These are phyloP conservation scores for Colletotrichum paranaense DNA, from an alignment of 2,329 filamentous ascomycete species.

Conservation along the genomic window DNA sequence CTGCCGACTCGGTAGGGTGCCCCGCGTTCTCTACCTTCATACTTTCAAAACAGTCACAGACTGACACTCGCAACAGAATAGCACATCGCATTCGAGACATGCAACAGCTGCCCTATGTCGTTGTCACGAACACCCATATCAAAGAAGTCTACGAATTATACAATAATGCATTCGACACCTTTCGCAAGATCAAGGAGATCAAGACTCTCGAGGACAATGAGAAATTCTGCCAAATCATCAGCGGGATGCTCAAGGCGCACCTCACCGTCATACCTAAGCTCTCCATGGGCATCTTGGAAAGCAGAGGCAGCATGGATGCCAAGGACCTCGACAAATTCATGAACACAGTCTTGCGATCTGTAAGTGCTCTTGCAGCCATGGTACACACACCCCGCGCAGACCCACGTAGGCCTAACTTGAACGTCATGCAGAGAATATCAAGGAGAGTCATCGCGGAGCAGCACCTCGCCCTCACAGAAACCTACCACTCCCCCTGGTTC, in stretches of 20 bases:
- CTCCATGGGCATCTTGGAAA: conserved; percentile 94
- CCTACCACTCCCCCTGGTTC: conserved; percentile 91
- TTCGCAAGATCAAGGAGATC: conserved; percentile 87
- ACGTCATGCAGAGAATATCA: conserved; percentile 79
- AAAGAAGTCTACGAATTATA: conserved; percentile 97
- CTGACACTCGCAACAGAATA: conserved; percentile 64
- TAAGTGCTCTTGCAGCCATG: conserved; percentile 54
- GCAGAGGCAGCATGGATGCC: conserved; percentile 82
- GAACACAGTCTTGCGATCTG: conserved; percentile 91
- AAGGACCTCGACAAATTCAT: conserved; percentile 92
- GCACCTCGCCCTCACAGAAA: conserved; percentile 93
- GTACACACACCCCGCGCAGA: not conserved
- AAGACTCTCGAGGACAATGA: conserved; percentile 92
- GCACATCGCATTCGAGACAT: conserved; percentile 97
- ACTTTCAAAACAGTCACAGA: not conserved
- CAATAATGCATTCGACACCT: conserved; percentile 93
- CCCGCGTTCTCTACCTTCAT: not conserved
- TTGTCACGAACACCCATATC: conserved; percentile 94
- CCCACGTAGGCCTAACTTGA: conserved; percentile 13
- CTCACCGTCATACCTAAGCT: conserved; percentile 93
- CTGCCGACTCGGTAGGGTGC: conserved; percentile 79
- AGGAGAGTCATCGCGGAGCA: conserved; percentile 97
- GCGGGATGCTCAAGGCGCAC: conserved; percentile 85
- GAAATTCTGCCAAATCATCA: conserved; percentile 82
- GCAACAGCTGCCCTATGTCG: conserved; percentile 94